These are phyloP conservation scores for Nicotiana knightiana DNA, from an alignment of 257 asterid species.

Conservation along the genomic window DNA sequence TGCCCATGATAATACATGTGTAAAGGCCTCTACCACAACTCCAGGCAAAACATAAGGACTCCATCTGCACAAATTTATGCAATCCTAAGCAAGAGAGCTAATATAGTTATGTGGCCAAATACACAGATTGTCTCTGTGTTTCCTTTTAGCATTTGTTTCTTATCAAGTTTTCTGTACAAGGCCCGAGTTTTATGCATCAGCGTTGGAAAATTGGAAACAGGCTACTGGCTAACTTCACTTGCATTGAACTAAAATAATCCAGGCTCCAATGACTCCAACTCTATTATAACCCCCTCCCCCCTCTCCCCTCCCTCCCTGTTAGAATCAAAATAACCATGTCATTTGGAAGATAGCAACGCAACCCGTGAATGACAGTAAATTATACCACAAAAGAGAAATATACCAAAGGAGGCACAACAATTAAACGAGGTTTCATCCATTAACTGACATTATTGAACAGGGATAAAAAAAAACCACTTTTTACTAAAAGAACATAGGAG, in stretches of 20 bases:
- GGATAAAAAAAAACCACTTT: not conserved
- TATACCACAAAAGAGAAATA: not conserved
- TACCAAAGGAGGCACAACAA: not conserved
- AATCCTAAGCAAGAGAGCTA: not conserved
- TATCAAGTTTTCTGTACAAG: not conserved
- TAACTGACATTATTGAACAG: not conserved
- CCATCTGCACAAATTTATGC: not conserved
- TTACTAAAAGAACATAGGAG: not conserved
- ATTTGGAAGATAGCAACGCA: not conserved
- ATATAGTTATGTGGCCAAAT: not conserved
- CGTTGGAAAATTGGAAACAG: not conserved
- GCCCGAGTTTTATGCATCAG: not conserved
- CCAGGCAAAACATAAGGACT: not conserved
- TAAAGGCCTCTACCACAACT: not conserved
- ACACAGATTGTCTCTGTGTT: not conserved
- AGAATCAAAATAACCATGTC: not conserved
- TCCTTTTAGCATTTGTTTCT: not conserved
- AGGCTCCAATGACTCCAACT: not conserved
- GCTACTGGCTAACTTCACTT: not conserved
- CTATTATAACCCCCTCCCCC: not conserved
- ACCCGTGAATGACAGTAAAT: not conserved
- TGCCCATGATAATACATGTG: conserved; percentile 13
- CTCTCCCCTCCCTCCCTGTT: not conserved
- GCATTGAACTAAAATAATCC: not conserved
- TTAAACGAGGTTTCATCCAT: not conserved